Percentiles rank a stretch among this genome's conserved stretches.
These are phyloP conservation scores for Suillus subluteus DNA, from an alignment of 768 basidiomycete genomes.

Conservation along the genomic window DNA sequence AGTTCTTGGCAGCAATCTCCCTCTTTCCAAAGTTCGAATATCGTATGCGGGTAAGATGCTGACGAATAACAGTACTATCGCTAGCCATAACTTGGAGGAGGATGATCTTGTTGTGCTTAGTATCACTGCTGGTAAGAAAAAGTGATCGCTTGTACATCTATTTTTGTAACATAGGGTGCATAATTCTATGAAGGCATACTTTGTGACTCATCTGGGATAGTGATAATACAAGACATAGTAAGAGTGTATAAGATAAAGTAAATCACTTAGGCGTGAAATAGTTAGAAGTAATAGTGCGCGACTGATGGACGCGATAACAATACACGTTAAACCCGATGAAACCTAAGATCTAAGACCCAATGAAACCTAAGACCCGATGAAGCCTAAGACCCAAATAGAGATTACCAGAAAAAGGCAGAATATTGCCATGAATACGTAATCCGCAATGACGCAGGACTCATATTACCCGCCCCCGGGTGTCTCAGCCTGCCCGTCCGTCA, in stretches of 20 bases:
- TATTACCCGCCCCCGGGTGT: not conserved
- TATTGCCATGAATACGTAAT: not conserved
- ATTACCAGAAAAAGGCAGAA: not conserved
- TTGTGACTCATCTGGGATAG: not conserved
- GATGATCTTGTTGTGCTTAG: constrained; percentile 83
- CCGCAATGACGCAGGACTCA: not conserved
- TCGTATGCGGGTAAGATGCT: constrained; percentile 85
- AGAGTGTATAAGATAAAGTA: not conserved
- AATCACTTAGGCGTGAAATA: not conserved
- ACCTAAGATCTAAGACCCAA: not conserved
- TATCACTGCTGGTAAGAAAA: constrained; percentile 78
- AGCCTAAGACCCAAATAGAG: not conserved
- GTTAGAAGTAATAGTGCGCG: not conserved
- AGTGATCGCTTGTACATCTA: constrained; percentile 37
- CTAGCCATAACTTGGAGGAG: constrained; percentile 88
- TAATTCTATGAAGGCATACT: constrained; percentile 10
- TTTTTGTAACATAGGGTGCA: constrained; percentile 5
- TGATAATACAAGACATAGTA: not conserved
- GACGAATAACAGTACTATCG: constrained; percentile 84
- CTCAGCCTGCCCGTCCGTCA: too few relatives aligned
- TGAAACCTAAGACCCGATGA: not conserved
- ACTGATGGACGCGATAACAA: not conserved
- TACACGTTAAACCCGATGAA: not conserved
- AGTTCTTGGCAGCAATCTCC: constrained; percentile 75
- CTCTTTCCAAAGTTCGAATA: constrained; percentile 80